These are phyloP conservation scores for Magnusiomyces sp. DNA, from an alignment of 1,139 yeast genomes.

Conservation along the genomic window DNA sequence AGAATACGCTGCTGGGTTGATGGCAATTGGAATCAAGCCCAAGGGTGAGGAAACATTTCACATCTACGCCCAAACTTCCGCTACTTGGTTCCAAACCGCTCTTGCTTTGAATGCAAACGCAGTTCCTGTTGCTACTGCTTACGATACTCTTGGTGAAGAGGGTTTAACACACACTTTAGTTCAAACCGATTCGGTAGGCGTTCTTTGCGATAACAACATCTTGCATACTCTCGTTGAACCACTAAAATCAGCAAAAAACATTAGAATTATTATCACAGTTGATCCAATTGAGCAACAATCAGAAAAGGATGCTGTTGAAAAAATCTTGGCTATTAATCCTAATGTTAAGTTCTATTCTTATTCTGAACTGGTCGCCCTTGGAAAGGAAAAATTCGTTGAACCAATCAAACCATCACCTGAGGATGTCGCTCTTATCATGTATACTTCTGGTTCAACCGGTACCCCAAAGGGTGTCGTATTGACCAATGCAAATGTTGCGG, in stretches of 20 bases:
- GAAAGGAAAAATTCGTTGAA: conserved; percentile 40
- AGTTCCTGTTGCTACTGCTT: conserved; percentile 89
- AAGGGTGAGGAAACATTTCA: conserved; percentile 57
- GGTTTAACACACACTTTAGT: conserved; percentile 83
- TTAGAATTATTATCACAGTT: conserved; percentile 64
- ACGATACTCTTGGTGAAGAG: conserved; percentile 89
- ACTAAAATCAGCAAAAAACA: conserved; percentile 50
- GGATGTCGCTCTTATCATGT: conserved; percentile 90
- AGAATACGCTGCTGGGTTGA: conserved; percentile 65
- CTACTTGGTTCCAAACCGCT: conserved; percentile 84
- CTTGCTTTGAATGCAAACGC: conserved; percentile 69
- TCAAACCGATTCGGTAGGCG: conserved; percentile 69
- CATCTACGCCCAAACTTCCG: conserved; percentile 76
- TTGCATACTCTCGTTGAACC: conserved; percentile 63
- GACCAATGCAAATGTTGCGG: conserved; percentile 65
- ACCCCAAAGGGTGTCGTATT: conserved; percentile 95
- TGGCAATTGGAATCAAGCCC: conserved; percentile 65
- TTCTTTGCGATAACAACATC: conserved; percentile 76
- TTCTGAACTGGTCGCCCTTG: conserved; percentile 59
- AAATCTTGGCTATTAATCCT: conserved; percentile 46
- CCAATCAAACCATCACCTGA: conserved; percentile 53
- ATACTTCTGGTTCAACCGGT: conserved; percentile 98
- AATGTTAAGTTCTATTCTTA: conserved; percentile 59
- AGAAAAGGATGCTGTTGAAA: conserved; percentile 54
- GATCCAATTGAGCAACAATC: conserved; percentile 56